Percentiles rank a stretch among this genome's conserved stretches.
Conservation (phyloP, 2,329 filamentous ascomycete species). For the Hawksworthiomyces lignivorus region DNA sequence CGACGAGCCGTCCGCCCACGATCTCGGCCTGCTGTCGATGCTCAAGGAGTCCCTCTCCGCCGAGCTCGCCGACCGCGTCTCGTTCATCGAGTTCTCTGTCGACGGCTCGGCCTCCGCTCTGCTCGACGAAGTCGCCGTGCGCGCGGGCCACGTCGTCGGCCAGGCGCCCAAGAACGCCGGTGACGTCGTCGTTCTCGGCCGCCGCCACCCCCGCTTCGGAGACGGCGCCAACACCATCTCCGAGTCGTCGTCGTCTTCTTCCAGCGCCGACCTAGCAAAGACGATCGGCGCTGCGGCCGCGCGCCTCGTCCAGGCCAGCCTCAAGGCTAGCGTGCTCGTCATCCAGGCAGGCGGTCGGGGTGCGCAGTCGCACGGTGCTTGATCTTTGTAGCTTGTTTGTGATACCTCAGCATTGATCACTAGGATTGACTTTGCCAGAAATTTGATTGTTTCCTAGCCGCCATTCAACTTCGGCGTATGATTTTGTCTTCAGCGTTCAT, state of each 20-base stretch:
- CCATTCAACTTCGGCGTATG: too few relatives aligned
- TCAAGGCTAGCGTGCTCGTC: conserved; percentile 62
- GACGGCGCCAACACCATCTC: conserved; percentile 10
- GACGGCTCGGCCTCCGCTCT: conserved; percentile 25
- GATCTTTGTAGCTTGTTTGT: too few relatives aligned
- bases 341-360: conserved; percentile 47
- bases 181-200: conserved; percentile 62
- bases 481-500: too few relatives aligned
- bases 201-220: conserved; percentile 32
- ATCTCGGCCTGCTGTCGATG: conserved; percentile 27
- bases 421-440: too few relatives aligned
- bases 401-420: too few relatives aligned
- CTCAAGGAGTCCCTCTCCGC: conserved; percentile 26
- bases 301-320: conserved; percentile 46
- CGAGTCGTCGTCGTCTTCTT: conserved; percentile 14
- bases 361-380: conserved; percentile 15
- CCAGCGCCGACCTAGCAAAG: conserved; percentile 34
- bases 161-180: conserved; percentile 56
- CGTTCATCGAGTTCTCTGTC: conserved; percentile 43
- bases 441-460: too few relatives aligned
- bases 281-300: conserved; percentile 55
- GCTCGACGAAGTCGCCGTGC: conserved; percentile 38
- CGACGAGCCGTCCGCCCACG: conserved; percentile 26
- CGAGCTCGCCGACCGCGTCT: conserved; percentile 26
- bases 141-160: conserved; percentile 52